These are phyloP conservation scores for Coemansia sp. DNA, from an alignment of 192 early-diverging fungal species.

Conservation along the genomic window DNA sequence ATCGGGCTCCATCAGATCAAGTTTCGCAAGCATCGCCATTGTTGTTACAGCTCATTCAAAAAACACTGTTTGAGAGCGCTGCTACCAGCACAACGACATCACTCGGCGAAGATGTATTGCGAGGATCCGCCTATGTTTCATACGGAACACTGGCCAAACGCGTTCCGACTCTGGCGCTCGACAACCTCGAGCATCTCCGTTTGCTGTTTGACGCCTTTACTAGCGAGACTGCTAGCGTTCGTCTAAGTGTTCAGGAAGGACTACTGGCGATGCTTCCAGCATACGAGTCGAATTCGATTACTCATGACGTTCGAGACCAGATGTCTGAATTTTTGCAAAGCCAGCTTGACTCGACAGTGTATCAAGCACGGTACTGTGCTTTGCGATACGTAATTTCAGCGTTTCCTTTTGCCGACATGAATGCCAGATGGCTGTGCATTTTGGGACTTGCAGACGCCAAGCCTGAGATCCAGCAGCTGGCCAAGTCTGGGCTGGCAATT, in stretches of 20 bases:
- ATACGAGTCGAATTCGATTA: slow-evolving; percentile 43
- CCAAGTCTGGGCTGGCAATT: slow-evolving; percentile 29
- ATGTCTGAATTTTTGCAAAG: slow-evolving; percentile 58
- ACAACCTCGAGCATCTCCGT: slow-evolving; percentile 62
- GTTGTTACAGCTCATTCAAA: slow-evolving; percentile 69
- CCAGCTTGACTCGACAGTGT: slow-evolving; percentile 50
- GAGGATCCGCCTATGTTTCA: slow-evolving; percentile 85
- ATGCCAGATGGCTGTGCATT: slow-evolving; percentile 66
- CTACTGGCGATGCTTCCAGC: slow-evolving; percentile 74
- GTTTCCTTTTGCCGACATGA: slow-evolving; percentile 58
- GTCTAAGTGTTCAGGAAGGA: slow-evolving; percentile 79
- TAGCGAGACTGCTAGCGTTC: slow-evolving; percentile 57
- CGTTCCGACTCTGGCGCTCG: slow-evolving; percentile 66
- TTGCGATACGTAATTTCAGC: slow-evolving; percentile 62
- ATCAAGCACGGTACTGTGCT: slow-evolving; percentile 62
- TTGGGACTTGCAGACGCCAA: slow-evolving; percentile 47
- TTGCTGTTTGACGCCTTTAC: slow-evolving; percentile 71
- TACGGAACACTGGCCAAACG: slow-evolving; percentile 73
- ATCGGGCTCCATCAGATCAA: slow-evolving; percentile 60
- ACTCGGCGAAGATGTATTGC: slow-evolving; percentile 62
- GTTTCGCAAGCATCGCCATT: slow-evolving; percentile 67
- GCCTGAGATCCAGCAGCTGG: slow-evolving; percentile 27
- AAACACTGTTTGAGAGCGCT: slow-evolving; percentile 29
- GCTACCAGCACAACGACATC: slow-evolving; percentile 2
- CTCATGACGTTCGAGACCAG: slow-evolving; percentile 8